These are phyloP conservation scores for Boletus rufocinnamomeus DNA, from an alignment of 768 basidiomycete species.

Conservation along the genomic window DNA sequence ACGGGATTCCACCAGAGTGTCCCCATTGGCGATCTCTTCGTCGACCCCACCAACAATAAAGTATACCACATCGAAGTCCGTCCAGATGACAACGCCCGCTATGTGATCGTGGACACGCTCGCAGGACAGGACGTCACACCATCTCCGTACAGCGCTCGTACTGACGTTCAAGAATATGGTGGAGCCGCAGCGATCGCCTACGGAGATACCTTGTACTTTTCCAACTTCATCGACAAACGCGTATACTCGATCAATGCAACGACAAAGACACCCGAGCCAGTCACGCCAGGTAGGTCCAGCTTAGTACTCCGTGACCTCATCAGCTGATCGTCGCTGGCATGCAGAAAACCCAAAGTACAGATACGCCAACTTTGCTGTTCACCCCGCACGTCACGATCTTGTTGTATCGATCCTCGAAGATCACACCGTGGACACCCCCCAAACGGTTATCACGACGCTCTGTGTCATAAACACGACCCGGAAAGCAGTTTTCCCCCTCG, in stretches of 20 bases:
- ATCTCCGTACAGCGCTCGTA: constrained; percentile 54
- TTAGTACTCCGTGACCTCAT: neutral
- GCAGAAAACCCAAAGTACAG: constrained; percentile 41
- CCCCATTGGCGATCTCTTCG: constrained; percentile 45
- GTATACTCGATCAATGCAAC: constrained; percentile 45
- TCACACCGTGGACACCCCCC: constrained; percentile 50
- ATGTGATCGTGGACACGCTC: constrained; percentile 55
- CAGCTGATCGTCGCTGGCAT: constrained; percentile 4
- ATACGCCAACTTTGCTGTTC: constrained; percentile 63
- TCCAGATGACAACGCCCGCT: constrained; percentile 56
- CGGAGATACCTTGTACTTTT: constrained; percentile 57
- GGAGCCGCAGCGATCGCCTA: constrained; percentile 60
- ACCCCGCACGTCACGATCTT: constrained; percentile 58
- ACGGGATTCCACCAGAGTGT: constrained; percentile 28
- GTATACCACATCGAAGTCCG: constrained; percentile 63
- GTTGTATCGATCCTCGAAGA: constrained; percentile 70
- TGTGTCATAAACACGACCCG: constrained; percentile 52
- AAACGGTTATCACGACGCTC: constrained; percentile 51
- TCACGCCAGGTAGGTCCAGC: constrained; percentile 60
- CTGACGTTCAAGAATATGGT: constrained; percentile 71
- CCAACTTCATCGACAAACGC: constrained; percentile 52
- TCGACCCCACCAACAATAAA: constrained; percentile 48
- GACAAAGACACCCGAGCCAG: constrained; percentile 40
- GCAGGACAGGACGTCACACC: constrained; percentile 52
- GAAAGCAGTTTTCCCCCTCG: constrained; percentile 47